These are phyloP conservation scores for Ligustrum vulgare DNA, from an alignment of 257 asterid species.

Conservation along the genomic window DNA sequence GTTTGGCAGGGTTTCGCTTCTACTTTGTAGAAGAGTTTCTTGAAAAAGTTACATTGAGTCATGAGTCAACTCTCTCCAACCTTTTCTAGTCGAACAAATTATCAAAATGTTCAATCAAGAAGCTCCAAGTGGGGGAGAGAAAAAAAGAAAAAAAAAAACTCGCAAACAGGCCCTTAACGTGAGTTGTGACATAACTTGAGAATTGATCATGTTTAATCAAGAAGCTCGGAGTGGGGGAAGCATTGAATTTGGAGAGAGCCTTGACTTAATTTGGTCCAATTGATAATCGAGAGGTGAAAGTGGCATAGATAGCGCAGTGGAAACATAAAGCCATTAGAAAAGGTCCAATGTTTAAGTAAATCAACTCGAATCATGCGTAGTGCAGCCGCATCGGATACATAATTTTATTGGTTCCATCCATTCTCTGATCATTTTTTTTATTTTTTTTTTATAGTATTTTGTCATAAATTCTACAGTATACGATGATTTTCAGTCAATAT, in stretches of 20 bases:
- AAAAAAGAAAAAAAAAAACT: no score
- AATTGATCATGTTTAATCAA: not conserved
- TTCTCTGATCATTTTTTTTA: not conserved
- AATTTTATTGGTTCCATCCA: not conserved
- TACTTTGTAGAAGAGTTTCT: no score
- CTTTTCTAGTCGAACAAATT: no score
- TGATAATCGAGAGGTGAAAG: slow-evolving; percentile 10
- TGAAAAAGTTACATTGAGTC: no score
- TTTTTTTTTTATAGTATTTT: no score
- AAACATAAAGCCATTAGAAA: slow-evolving; percentile 36
- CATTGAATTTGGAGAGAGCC: not conserved
- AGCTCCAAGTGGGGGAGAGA: no score
- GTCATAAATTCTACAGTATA: not conserved
- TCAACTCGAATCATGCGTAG: not conserved
- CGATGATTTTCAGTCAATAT: not conserved
- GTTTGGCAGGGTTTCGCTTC: no score
- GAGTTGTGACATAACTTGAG: not conserved
- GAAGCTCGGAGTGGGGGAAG: not conserved
- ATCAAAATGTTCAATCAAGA: no score
- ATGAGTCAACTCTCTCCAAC: no score
- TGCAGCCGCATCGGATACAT: not conserved
- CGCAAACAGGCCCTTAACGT: not conserved
- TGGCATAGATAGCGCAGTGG: slow-evolving; percentile 23
- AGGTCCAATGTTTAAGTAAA: slow-evolving; percentile 35
- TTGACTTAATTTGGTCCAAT: slow-evolving; percentile 5